These are phyloP conservation scores for Diplocarpon mali DNA, from an alignment of 2,329 filamentous ascomycete species.

Conservation along the genomic window DNA sequence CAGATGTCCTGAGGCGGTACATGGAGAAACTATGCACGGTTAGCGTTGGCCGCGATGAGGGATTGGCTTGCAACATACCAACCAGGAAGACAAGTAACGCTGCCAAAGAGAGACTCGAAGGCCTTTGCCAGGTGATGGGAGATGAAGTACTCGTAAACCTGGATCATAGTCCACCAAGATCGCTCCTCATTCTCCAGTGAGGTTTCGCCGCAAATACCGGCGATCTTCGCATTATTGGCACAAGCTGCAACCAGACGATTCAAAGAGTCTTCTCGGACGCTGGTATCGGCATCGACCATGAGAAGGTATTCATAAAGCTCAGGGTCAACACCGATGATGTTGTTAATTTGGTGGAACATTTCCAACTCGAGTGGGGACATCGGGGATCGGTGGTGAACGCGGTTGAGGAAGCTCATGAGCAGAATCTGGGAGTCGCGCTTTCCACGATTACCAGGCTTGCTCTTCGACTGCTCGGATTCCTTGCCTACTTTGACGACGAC, in stretches of 20 bases:
- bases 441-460: conserved; percentile 94
- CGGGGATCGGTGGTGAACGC: conserved; percentile 83
- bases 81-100: conserved; percentile 96
- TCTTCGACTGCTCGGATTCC: conserved; percentile 80
- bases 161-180: conserved; percentile 99
- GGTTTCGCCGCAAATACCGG: conserved; percentile 94
- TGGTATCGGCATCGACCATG: conserved; percentile 97
- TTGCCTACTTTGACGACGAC: conserved; percentile 97
- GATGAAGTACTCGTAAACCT: conserved; percentile 99
- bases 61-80: conserved; percentile 54
- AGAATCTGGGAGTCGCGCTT: conserved; percentile 97
- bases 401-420: conserved; percentile 94
- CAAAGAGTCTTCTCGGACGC: conserved; percentile 80
- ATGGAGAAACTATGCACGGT: conserved; percentile 74
- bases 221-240: conserved; percentile 89
- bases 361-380: conserved; percentile 96
- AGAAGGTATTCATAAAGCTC: conserved; percentile 95
- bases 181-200: conserved; percentile 90
- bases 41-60: conserved; percentile 25
- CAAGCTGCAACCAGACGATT: conserved; percentile 89
- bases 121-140: conserved; percentile 95
- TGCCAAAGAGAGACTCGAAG: conserved; percentile 95
- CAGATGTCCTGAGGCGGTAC: conserved; percentile 90
- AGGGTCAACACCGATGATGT: conserved; percentile 95
- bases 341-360: conserved; percentile 99